A percentile compares a stretch with the other conserved stretches of the same genome.
Conservation (phyloP, 768 basidiomycete genomes). For the Leccinum boreale region DNA sequence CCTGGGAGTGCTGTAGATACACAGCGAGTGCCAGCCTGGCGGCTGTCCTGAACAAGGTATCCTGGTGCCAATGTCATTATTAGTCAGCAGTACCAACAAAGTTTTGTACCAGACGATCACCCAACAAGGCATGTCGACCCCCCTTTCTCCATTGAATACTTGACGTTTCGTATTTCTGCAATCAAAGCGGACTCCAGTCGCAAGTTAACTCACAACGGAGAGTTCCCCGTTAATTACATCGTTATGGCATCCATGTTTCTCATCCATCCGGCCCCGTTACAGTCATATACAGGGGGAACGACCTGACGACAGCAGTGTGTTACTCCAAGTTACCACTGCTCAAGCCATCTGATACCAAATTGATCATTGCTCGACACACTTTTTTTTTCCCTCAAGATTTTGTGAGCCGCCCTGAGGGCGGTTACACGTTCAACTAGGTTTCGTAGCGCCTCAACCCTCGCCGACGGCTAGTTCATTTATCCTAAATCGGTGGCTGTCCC, state of each 20-base stretch:
- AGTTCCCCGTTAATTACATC: conserved; percentile 29
- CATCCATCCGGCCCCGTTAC: conserved; percentile 28
- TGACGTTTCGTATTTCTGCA: conserved; percentile 7
- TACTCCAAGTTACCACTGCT: conserved; percentile 8
- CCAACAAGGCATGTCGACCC: conserved; percentile 17
- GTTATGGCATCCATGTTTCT: conserved; percentile 27
- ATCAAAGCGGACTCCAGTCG: conserved; percentile 7
- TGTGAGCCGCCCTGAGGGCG: conserved; percentile 22
- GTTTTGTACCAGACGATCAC: conserved; percentile 19
- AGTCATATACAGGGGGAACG: conserved; percentile 33
- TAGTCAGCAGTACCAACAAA: conserved; percentile 19
- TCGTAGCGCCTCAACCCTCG: conserved; percentile 23
- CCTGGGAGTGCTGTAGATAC: conserved; percentile 8
- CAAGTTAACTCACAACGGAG: conserved; percentile 9
- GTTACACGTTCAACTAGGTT: conserved; percentile 24
- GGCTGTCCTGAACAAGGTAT: background rate
- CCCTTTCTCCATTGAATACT: conserved; percentile 5
- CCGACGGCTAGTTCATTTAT: conserved; percentile 29
- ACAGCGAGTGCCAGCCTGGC: background rate
- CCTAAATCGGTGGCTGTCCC: conserved; percentile 25
- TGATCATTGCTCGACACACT: conserved; percentile 7
- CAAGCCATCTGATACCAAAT: conserved; percentile 22
- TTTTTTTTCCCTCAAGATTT: conserved; percentile 20
- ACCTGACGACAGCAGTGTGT: conserved; percentile 26
- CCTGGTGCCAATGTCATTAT: background rate